These are phyloP conservation scores for Alternaria hordeiaustralica DNA, from an alignment of 2,329 filamentous ascomycete species.

Conservation along the genomic window DNA sequence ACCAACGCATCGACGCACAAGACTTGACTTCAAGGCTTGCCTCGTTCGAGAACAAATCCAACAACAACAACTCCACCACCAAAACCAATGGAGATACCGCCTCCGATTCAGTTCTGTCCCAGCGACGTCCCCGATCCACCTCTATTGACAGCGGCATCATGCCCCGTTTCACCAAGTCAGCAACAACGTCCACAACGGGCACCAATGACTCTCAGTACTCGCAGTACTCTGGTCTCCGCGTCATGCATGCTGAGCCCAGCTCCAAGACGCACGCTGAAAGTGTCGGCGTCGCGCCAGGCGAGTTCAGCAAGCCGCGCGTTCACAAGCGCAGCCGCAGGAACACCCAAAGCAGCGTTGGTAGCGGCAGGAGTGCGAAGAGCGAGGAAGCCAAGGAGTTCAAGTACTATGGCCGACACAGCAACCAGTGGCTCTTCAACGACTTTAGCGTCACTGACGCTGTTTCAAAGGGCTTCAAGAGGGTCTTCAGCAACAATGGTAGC, in stretches of 20 bases:
- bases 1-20: conserved; percentile 30
- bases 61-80: not conserved
- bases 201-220: conserved; percentile 18
- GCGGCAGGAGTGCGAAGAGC: conserved; percentile 15
- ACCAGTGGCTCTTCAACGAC: conserved; percentile 49
- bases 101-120: conserved; percentile 22
- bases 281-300: conserved; percentile 29
- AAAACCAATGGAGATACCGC: conserved; percentile 21
- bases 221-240: conserved; percentile 14
- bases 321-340: conserved; percentile 22
- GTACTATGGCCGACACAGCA: conserved; percentile 46
- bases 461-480: conserved; percentile 38
- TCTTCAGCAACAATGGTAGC: conserved; percentile 28
- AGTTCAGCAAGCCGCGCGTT: conserved; percentile 39
- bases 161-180: conserved; percentile 33
- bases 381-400: conserved; percentile 34
- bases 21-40: conserved; percentile 34
- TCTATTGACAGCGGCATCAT: conserved; percentile 31
- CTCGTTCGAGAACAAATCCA: conserved; percentile 14
- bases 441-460: conserved; percentile 45
- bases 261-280: conserved; percentile 19
- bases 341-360: conserved; percentile 18
- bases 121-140: conserved; percentile 35
- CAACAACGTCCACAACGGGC: conserved; percentile 34
- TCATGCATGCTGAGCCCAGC: conserved; percentile 20